phyloP scores from a whole-genome alignment of 1,139 yeast genomes.

The Zygoascus sp. region DNA sequence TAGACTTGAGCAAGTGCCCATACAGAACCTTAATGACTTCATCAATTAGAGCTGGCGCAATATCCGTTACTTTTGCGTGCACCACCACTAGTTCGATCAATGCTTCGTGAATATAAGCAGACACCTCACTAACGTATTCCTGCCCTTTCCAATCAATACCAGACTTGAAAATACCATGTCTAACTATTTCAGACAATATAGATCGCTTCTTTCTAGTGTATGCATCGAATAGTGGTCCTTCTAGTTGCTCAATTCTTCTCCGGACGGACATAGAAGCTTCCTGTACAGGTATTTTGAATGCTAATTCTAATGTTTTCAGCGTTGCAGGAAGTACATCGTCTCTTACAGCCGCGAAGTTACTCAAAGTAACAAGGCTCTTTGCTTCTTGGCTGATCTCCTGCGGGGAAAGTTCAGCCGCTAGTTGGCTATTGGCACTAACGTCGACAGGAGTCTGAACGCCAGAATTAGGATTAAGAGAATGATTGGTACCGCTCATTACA shows the following conservation, averaged over 20 bases:
- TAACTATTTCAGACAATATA: constrained; percentile 44
- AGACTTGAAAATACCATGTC: constrained; percentile 42
- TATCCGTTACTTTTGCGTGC: constrained; percentile 48
- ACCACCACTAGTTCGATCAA: constrained; percentile 50
- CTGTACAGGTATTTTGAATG: constrained; percentile 43
- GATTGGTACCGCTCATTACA: constrained; percentile 5
- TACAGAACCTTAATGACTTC: constrained; percentile 45
- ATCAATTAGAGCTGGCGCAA: constrained; percentile 44
- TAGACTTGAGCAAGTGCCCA: constrained; percentile 41
- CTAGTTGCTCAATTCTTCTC: constrained; percentile 45
- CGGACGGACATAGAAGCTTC: constrained; percentile 42
- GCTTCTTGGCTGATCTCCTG: constrained; percentile 35
- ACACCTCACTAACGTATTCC: constrained; percentile 33
- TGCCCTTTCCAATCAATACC: constrained; percentile 45
- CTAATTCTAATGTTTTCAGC: constrained; percentile 44
- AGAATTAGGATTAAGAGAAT: background rate
- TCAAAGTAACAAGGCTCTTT: constrained; percentile 42
- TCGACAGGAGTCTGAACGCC: background rate
- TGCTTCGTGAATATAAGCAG: constrained; percentile 47
- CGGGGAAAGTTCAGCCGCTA: constrained; percentile 25
- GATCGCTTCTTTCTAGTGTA: constrained; percentile 49
- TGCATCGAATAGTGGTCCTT: constrained; percentile 48
- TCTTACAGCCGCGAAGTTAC: constrained; percentile 49
- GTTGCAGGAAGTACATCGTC: constrained; percentile 45
- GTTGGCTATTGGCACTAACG: background rate